These are phyloP conservation scores for Zygosaccharomyces sapae DNA, from an alignment of 1,139 yeast species.

Conservation along the genomic window DNA sequence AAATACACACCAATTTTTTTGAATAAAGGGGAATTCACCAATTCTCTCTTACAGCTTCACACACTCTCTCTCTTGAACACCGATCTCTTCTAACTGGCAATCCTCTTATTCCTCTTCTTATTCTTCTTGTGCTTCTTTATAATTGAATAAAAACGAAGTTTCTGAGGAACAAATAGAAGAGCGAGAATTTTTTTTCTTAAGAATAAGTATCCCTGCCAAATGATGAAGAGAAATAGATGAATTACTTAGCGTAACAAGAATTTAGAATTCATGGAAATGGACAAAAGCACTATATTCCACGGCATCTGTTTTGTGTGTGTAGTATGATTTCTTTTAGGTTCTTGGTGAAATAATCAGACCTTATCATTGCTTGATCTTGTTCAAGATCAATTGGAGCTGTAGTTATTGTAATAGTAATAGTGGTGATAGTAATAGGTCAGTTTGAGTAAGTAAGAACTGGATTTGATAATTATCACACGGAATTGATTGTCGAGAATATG, in stretches of 20 bases:
- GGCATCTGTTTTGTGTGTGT: too few species aligned
- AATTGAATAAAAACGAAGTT: constrained; percentile 1
- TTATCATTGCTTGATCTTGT: too few species aligned
- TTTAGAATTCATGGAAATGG: too few species aligned
- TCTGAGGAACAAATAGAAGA: constrained; percentile 6
- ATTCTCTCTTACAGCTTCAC: neutral
- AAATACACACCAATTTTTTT: neutral
- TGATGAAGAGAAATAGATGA: too few species aligned
- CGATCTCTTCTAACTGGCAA: neutral
- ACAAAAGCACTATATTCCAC: too few species aligned
- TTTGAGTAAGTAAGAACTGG: too few species aligned
- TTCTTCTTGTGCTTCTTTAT: constrained; percentile 2
- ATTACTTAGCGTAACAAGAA: too few species aligned
- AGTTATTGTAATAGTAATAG: too few species aligned
- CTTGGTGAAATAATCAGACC: too few species aligned
- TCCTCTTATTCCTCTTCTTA: neutral
- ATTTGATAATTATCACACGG: neutral
- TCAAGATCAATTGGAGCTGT: too few species aligned
- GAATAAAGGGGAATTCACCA: neutral
- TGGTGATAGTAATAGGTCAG: too few species aligned
- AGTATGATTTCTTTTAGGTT: too few species aligned
- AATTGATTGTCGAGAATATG: neutral
- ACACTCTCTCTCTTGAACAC: neutral
- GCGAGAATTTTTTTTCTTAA: constrained; percentile 11
- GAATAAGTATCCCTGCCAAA: neutral